These are phyloP conservation scores for Annulohypoxylon bovei DNA, from an alignment of 495 filamentous ascomycete species.

Conservation along the genomic window DNA sequence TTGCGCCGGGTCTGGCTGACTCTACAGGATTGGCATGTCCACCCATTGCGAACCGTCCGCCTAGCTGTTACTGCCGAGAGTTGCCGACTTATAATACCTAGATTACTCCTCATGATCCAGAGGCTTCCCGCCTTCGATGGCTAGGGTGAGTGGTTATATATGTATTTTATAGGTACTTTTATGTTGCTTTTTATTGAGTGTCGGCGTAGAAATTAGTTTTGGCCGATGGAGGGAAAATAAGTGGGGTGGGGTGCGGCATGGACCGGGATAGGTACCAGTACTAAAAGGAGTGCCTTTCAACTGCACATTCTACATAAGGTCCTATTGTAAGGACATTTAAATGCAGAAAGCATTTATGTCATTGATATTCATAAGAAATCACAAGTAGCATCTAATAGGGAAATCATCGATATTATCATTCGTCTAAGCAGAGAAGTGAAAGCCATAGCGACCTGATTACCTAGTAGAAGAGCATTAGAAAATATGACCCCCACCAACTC, in stretches of 20 bases:
- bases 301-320: background rate
- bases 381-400: background rate
- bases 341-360: background rate
- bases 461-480: background rate
- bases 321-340: background rate
- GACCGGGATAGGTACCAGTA: no score
- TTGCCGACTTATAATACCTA: conserved; percentile 22
- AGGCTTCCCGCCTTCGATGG: background rate
- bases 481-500: background rate
- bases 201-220: conserved; percentile 18
- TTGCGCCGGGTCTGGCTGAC: conserved; percentile 20
- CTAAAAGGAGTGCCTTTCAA: no score
- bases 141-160: background rate
- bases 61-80: conserved; percentile 20
- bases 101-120: conserved; percentile 37
- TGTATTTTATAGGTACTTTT: background rate
- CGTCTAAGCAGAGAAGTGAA: background rate
- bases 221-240: background rate
- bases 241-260: no score
- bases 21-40: conserved; percentile 44
- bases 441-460: background rate
- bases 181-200: background rate
- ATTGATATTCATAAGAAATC: background rate
- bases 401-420: background rate
- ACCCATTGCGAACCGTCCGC: conserved; percentile 29